Conservation (phyloP, 169 alveolate genomes). For the Babesia caballi region DNA sequence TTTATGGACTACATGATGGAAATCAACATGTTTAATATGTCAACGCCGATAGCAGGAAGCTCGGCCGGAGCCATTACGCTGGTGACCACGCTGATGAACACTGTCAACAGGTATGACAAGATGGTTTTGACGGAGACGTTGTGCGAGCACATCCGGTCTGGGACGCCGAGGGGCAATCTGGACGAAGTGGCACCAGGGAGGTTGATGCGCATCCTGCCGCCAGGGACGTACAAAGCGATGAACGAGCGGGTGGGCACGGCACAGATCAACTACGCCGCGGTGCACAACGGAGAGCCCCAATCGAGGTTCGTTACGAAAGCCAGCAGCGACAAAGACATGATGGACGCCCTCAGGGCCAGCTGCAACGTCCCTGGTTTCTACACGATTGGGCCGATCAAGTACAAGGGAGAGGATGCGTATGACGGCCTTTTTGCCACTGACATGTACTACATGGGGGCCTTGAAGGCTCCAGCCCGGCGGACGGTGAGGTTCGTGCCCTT, state of each 20-base stretch:
- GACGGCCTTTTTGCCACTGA: slow-evolving; percentile 69
- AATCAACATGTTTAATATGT: slow-evolving; percentile 58
- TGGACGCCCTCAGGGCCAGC: slow-evolving; percentile 63
- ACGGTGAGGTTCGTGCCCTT: slow-evolving; percentile 42
- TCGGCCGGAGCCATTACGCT: slow-evolving; percentile 74
- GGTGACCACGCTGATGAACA: slow-evolving; percentile 31
- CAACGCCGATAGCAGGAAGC: slow-evolving; percentile 69
- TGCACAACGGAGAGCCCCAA: slow-evolving; percentile 17
- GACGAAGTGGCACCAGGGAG: slow-evolving; percentile 20
- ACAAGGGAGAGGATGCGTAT: slow-evolving; percentile 47
- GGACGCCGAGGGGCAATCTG: not conserved
- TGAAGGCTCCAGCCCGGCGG: slow-evolving; percentile 43
- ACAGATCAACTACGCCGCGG: slow-evolving; percentile 23
- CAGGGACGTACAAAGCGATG: slow-evolving; percentile 41
- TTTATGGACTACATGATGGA: slow-evolving; percentile 64
- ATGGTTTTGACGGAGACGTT: not conserved
- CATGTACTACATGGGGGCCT: slow-evolving; percentile 49
- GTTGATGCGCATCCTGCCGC: slow-evolving; percentile 17
- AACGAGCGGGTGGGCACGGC: slow-evolving; percentile 65
- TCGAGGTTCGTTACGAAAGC: slow-evolving; percentile 13
- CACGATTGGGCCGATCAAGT: slow-evolving; percentile 45
- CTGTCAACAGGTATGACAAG: not conserved
- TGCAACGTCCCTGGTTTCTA: slow-evolving; percentile 68
- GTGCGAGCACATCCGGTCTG: not conserved
- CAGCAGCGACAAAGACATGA: slow-evolving; percentile 46